These are phyloP conservation scores for Trichoderma sp. DNA, from an alignment of 2,329 filamentous ascomycete genomes.

Conservation along the genomic window DNA sequence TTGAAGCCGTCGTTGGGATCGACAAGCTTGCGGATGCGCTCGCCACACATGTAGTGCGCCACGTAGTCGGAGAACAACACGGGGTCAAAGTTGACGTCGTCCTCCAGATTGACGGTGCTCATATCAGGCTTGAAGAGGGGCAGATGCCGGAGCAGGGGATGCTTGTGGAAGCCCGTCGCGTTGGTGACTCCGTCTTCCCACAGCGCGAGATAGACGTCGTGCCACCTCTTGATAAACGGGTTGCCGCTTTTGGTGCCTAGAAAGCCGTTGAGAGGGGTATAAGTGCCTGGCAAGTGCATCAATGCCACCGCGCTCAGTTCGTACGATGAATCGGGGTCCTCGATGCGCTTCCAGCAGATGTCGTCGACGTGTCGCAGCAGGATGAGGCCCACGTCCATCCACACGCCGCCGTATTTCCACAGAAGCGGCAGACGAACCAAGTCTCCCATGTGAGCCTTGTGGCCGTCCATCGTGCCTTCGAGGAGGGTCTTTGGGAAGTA, in stretches of 20 bases:
- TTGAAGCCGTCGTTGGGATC: slow-evolving; percentile 42
- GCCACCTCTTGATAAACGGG: slow-evolving; percentile 49
- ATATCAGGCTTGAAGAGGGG: not conserved
- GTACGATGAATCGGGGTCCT: slow-evolving; percentile 41
- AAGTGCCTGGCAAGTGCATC: not conserved
- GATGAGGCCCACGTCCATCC: slow-evolving; percentile 48
- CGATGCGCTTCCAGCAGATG: slow-evolving; percentile 48
- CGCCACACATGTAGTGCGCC: slow-evolving; percentile 38
- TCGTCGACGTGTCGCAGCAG: slow-evolving; percentile 46
- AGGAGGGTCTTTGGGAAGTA: slow-evolving; percentile 47
- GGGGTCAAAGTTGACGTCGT: slow-evolving; percentile 25
- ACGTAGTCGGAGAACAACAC: slow-evolving; percentile 38
- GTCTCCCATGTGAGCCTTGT: slow-evolving; percentile 51
- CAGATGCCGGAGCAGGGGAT: slow-evolving; percentile 34
- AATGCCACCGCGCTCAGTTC: slow-evolving; percentile 32
- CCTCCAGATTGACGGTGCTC: not conserved
- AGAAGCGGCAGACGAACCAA: slow-evolving; percentile 49
- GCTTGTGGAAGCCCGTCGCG: slow-evolving; percentile 38
- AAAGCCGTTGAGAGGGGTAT: slow-evolving; percentile 45
- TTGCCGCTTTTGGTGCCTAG: slow-evolving; percentile 47
- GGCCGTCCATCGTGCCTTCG: slow-evolving; percentile 48
- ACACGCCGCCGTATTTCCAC: slow-evolving; percentile 47
- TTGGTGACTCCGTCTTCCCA: slow-evolving; percentile 42
- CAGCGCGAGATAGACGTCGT: slow-evolving; percentile 42
- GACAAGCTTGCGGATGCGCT: slow-evolving; percentile 39